Evolutionary conservation across 805 yeast species (phyloP).

Genomic region (Teunomyces aglyptinius): DNA sequence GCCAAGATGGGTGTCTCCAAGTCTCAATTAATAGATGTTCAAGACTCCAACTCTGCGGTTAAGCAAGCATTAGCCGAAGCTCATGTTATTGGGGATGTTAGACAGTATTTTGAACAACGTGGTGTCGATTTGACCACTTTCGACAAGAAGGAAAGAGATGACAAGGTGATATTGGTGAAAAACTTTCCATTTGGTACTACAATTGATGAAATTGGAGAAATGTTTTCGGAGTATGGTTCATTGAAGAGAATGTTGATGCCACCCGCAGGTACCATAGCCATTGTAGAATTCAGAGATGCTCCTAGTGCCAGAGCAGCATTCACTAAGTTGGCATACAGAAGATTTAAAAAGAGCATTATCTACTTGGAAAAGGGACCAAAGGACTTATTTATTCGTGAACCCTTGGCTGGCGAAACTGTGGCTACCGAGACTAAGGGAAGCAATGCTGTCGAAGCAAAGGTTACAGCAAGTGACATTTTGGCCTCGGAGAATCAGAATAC

Average conservation of each 20-base stretch:
- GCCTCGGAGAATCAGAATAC: slow-evolving; percentile 26
- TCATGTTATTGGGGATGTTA: slow-evolving; percentile 87
- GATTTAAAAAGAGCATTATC: slow-evolving; percentile 82
- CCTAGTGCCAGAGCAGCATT: slow-evolving; percentile 90
- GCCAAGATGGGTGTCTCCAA: slow-evolving; percentile 77
- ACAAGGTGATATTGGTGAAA: slow-evolving; percentile 76
- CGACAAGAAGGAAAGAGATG: slow-evolving; percentile 67
- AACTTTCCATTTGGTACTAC: slow-evolving; percentile 90
- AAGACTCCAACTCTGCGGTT: slow-evolving; percentile 83
- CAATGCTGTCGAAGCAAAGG: slow-evolving; percentile 46
- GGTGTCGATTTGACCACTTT: slow-evolving; percentile 84
- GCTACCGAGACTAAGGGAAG: slow-evolving; percentile 16
- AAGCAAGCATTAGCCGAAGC: slow-evolving; percentile 98
- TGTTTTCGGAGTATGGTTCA: slow-evolving; percentile 79
- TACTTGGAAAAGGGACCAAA: slow-evolving; percentile 94
- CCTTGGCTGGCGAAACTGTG: slow-evolving; percentile 33
- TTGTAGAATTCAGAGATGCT: slow-evolving; percentile 80
- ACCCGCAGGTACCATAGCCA: slow-evolving; percentile 94
- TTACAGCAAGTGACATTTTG: slow-evolving; percentile 45
- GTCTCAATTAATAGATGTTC: slow-evolving; percentile 82
- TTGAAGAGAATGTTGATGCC: slow-evolving; percentile 84
- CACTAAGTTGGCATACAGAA: slow-evolving; percentile 77
- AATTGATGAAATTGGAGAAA: slow-evolving; percentile 72
- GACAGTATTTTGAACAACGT: slow-evolving; percentile 78
- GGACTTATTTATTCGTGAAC: slow-evolving; percentile 66